phyloP scores from a whole-genome alignment of 495 filamentous ascomycete species.

The Hyaloscypha hepaticicola region DNA sequence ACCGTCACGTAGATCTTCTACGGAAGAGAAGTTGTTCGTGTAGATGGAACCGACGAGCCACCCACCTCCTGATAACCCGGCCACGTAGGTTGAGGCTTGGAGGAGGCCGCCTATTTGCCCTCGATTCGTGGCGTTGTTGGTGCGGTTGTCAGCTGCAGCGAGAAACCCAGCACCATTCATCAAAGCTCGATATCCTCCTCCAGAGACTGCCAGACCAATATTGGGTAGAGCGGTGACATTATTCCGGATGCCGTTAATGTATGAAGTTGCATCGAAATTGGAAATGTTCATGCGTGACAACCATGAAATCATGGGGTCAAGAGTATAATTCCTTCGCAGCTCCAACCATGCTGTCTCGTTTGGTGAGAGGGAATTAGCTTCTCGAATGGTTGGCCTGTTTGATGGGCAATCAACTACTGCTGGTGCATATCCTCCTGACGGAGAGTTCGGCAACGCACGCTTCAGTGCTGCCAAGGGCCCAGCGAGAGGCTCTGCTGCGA shows the following conservation, averaged over 20 bases:
- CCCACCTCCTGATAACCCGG: constrained; percentile 81
- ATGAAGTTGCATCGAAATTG: constrained; percentile 71
- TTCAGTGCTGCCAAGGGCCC: constrained; percentile 13
- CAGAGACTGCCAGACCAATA: constrained; percentile 63
- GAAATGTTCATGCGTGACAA: constrained; percentile 69
- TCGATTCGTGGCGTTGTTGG: constrained; percentile 56
- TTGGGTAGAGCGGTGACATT: constrained; percentile 60
- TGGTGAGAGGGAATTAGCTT: constrained; percentile 57
- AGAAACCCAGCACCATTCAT: constrained; percentile 87
- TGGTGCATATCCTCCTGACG: constrained; percentile 55
- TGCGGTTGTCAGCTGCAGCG: constrained; percentile 80
- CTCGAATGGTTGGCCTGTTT: constrained; percentile 46
- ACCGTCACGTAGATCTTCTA: constrained; percentile 60
- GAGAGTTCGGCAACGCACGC: constrained; percentile 47
- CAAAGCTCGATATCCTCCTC: constrained; percentile 83
- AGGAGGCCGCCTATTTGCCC: constrained; percentile 84
- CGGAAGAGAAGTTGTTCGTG: constrained; percentile 84
- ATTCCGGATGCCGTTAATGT: constrained; percentile 55
- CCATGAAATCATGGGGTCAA: constrained; percentile 44
- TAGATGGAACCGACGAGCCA: constrained; percentile 88
- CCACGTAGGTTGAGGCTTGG: constrained; percentile 80
- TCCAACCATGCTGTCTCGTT: constrained; percentile 71
- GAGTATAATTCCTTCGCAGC: constrained; percentile 41
- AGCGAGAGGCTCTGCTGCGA: constrained; percentile 21
- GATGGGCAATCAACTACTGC: constrained; percentile 50